Evolutionary conservation across 139 green algal genomes (phyloP).

Genomic region (Tetratostichococcus sp.): DNA sequence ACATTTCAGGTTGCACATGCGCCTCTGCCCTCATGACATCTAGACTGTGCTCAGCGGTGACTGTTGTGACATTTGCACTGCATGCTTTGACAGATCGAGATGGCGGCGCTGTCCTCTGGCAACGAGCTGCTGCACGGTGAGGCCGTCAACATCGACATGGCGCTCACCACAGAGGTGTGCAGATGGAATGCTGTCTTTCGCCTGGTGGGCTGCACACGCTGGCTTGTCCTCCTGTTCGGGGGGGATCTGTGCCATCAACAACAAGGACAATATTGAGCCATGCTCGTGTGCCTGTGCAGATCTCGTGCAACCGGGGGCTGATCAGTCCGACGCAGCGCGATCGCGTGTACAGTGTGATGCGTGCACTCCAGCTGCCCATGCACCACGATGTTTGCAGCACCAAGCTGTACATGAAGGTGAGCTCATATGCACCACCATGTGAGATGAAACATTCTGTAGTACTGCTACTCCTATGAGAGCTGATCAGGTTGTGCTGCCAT

Average conservation of each 20-base stretch:
- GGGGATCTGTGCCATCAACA: no score
- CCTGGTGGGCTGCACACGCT: no score
- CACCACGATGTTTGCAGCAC: slow-evolving; percentile 33
- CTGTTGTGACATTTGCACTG: no score
- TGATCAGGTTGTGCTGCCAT: no score
- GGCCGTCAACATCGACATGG: slow-evolving; percentile 58
- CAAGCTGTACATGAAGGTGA: slow-evolving; percentile 29
- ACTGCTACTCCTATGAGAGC: no score
- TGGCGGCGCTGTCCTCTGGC: slow-evolving; percentile 34
- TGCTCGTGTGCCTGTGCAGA: slow-evolving; percentile 14
- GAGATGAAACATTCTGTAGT: no score
- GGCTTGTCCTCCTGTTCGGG: no score
- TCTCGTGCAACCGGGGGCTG: slow-evolving; percentile 26
- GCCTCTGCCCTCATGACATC: no score
- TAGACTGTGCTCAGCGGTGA: no score
- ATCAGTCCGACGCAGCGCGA: slow-evolving; percentile 24
- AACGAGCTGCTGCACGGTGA: slow-evolving; percentile 46
- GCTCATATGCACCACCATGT: no score
- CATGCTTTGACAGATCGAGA: slow-evolving; percentile 27
- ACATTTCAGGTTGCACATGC: no score
- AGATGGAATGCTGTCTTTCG: background rate
- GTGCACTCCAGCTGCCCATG: slow-evolving; percentile 23
- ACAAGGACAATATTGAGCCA: no score
- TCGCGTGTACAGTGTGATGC: slow-evolving; percentile 31
- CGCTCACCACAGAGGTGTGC: slow-evolving; percentile 38